Conservation (phyloP, 2,329 filamentous ascomycete genomes). For the Colletotrichum tropicale region DNA sequence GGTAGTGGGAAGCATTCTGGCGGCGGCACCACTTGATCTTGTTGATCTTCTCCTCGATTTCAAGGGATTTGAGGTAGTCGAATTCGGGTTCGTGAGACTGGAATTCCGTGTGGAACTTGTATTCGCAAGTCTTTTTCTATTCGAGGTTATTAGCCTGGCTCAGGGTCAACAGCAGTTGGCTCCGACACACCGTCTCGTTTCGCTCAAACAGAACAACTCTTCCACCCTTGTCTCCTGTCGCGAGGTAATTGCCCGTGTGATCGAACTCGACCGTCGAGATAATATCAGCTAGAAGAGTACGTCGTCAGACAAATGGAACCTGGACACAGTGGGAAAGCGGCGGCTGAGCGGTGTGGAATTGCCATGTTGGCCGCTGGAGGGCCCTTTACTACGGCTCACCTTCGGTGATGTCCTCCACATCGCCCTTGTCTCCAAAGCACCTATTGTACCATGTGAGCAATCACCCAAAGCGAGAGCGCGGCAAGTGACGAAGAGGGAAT, state of each 20-base stretch:
- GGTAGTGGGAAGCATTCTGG: slow-evolving; percentile 97
- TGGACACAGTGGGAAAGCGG: background rate
- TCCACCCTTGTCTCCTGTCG: slow-evolving; percentile 88
- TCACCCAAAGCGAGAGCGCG: slow-evolving; percentile 14
- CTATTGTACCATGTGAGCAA: slow-evolving; percentile 51
- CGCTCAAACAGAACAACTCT: slow-evolving; percentile 87
- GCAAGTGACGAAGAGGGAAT: background rate
- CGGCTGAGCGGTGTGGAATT: background rate
- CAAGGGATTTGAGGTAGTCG: slow-evolving; percentile 97
- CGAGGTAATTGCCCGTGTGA: slow-evolving; percentile 87
- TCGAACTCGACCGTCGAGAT: slow-evolving; percentile 92
- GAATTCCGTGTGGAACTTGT: slow-evolving; percentile 99
- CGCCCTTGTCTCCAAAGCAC: slow-evolving; percentile 99
- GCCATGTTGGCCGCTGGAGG: background rate
- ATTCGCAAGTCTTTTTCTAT: slow-evolving; percentile 99
- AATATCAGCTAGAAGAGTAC: slow-evolving; percentile 71
- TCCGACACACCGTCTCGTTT: slow-evolving; percentile 83
- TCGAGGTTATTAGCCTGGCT: slow-evolving; percentile 33
- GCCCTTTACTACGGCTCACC: slow-evolving; percentile 53
- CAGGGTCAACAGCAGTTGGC: background rate
- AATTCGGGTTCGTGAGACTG: slow-evolving; percentile 99
- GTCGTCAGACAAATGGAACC: slow-evolving; percentile 27
- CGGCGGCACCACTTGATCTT: slow-evolving; percentile 99
- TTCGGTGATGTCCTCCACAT: slow-evolving; percentile 99
- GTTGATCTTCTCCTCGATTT: slow-evolving; percentile 99